Conservation (phyloP, 2,329 filamentous ascomycete genomes). For the Hypoxylon sp. region DNA sequence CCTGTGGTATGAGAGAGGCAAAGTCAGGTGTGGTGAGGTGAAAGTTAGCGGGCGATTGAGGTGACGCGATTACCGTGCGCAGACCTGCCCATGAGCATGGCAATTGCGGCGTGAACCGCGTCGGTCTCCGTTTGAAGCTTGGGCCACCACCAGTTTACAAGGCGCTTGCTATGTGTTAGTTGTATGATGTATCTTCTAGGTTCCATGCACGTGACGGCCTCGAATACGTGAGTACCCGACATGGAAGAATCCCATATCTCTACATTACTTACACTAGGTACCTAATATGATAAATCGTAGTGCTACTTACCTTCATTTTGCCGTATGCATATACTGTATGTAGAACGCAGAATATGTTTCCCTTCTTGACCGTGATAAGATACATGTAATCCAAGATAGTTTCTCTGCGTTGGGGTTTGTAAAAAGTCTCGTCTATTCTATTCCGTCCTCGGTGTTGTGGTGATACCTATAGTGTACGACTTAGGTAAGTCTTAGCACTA, state of each 20-base stretch:
- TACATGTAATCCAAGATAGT: background rate
- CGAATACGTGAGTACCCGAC: background rate
- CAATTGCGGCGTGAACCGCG: slow-evolving; percentile 34
- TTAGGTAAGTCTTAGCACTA: background rate
- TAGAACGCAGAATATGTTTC: too few species aligned
- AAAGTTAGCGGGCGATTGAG: slow-evolving; percentile 9
- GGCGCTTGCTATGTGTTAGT: too few species aligned
- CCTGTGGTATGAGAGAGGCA: slow-evolving; percentile 22
- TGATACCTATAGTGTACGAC: background rate
- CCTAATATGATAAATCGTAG: background rate
- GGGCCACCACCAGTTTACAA: slow-evolving; percentile 15
- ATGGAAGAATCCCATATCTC: slow-evolving; percentile 1
- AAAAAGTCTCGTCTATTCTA: background rate
- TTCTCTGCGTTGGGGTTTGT: background rate
- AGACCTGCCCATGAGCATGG: slow-evolving; percentile 35
- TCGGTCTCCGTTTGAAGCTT: slow-evolving; percentile 28
- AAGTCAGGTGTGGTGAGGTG: slow-evolving; percentile 24
- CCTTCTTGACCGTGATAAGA: too few species aligned
- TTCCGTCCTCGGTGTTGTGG: background rate
- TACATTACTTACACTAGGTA: background rate
- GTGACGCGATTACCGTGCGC: slow-evolving; percentile 43
- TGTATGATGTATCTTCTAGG: background rate
- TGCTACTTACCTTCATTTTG: background rate
- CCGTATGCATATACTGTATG: too few species aligned
- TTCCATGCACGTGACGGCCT: slow-evolving; percentile 8